phyloP scores from a whole-genome alignment of 1,139 yeast genomes.

The Tardiomyces depauwii region DNA sequence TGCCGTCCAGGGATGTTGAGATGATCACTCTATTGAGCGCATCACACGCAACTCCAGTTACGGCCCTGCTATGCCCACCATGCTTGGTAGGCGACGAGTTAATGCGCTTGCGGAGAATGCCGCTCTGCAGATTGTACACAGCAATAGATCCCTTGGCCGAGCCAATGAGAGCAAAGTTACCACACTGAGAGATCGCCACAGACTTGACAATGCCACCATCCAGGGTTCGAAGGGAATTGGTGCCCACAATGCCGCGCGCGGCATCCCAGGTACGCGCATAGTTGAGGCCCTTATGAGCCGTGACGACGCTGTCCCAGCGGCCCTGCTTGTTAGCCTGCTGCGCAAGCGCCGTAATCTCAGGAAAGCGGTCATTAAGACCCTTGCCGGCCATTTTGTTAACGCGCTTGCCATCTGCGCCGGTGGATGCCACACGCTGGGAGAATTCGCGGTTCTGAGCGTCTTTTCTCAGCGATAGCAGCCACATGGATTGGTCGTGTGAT shows the following conservation, averaged over 20 bases:
- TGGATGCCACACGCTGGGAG: conserved; percentile 61
- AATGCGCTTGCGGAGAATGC: conserved; percentile 53
- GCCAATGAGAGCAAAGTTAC: conserved; percentile 92
- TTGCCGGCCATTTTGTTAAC: conserved; percentile 41
- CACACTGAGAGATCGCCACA: conserved; percentile 82
- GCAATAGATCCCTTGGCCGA: conserved; percentile 83
- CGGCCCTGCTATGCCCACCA: conserved; percentile 62
- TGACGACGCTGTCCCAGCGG: conserved; percentile 92
- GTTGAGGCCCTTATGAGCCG: conserved; percentile 76
- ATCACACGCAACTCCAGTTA: conserved; percentile 83
- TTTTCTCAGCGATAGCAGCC: conserved; percentile 87
- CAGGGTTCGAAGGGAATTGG: conserved; percentile 53
- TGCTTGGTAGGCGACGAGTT: conserved; percentile 18
- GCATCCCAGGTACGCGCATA: conserved; percentile 93
- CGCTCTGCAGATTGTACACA: conserved; percentile 86
- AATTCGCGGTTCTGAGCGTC: conserved; percentile 95
- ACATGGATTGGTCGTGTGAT: conserved; percentile 74
- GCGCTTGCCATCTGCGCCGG: conserved; percentile 26
- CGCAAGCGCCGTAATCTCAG: conserved; percentile 65
- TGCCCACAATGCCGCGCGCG: conserved; percentile 71
- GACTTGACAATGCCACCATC: conserved; percentile 78
- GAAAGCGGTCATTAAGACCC: conserved; percentile 50
- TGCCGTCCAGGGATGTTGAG: conserved; percentile 80
- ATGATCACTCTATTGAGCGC: conserved; percentile 85
- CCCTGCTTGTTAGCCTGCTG: conserved; percentile 71